Percentiles rank a stretch among this genome's conserved stretches.
These are phyloP conservation scores for Geotrichum ghanense DNA, from an alignment of 805 yeast genomes.

Conservation along the genomic window DNA sequence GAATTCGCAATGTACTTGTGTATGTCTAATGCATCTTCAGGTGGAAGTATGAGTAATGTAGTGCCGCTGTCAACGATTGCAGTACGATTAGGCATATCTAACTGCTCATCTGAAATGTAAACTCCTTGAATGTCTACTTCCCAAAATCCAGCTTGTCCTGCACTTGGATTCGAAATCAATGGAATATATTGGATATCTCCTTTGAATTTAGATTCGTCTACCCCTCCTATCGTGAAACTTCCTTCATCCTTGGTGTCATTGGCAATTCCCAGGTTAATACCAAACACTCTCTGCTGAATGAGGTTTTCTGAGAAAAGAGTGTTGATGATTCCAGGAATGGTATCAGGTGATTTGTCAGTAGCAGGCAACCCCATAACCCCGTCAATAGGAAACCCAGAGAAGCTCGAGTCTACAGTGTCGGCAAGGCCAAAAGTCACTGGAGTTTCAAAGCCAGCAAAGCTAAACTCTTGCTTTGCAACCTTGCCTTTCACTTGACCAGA, in stretches of 20 bases:
- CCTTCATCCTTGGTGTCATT: slow-evolving; percentile 28
- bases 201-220: slow-evolving; percentile 27
- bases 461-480: slow-evolving; percentile 30
- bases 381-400: slow-evolving; percentile 39
- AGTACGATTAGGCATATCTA: slow-evolving; percentile 5
- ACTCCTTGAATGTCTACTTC: slow-evolving; percentile 32
- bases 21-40: slow-evolving; percentile 39
- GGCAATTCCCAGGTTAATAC: slow-evolving; percentile 32
- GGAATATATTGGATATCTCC: slow-evolving; percentile 34
- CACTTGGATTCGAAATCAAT: slow-evolving; percentile 19
- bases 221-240: slow-evolving; percentile 33
- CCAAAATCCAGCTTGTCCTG: slow-evolving; percentile 30
- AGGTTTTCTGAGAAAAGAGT: slow-evolving; percentile 15
- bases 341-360: slow-evolving; percentile 27
- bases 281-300: slow-evolving; percentile 30
- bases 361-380: slow-evolving; percentile 55
- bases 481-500: slow-evolving; percentile 44
- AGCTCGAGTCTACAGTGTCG: slow-evolving; percentile 40
- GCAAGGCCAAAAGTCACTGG: slow-evolving; percentile 42
- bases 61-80: slow-evolving; percentile 60
- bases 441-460: slow-evolving; percentile 28
- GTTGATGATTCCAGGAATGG: slow-evolving; percentile 20
- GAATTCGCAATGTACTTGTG: slow-evolving; percentile 42
- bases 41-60: slow-evolving; percentile 45
- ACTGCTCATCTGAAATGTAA: slow-evolving; percentile 21